These are phyloP conservation scores for Acanthamoeba lenticulata DNA, from an alignment of 208 protist genomes.

Conservation along the genomic window DNA sequence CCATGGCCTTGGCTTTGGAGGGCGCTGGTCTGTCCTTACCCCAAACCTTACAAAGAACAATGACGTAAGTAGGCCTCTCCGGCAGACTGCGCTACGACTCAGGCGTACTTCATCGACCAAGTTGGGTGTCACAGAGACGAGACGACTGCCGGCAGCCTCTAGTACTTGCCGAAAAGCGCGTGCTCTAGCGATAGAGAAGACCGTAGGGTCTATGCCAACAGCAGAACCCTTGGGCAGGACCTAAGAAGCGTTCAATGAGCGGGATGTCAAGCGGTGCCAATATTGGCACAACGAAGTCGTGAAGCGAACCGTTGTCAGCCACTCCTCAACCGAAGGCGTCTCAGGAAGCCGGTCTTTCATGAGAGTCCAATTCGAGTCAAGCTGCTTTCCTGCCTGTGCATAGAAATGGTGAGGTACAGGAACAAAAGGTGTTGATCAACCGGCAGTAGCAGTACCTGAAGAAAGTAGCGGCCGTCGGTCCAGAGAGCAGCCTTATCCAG, in stretches of 20 bases:
- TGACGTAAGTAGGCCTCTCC: not conserved
- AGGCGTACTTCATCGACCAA: constrained; percentile 7
- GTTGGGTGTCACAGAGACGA: constrained; percentile 23
- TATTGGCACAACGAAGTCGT: no score
- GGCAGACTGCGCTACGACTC: constrained; percentile 27
- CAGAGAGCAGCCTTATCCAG: constrained; percentile 89
- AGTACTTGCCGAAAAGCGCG: not conserved
- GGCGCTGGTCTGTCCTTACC: constrained; percentile 35
- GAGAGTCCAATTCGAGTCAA: constrained; percentile 74
- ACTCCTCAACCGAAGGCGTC: constrained; percentile 71
- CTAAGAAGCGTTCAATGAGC: not conserved
- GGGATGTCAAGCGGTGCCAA: no score
- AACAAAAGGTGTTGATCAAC: no score
- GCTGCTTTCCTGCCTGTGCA: constrained; percentile 6
- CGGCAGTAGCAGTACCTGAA: no score
- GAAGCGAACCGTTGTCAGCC: constrained; percentile 43
- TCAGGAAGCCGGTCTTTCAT: constrained; percentile 81
- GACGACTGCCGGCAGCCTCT: not conserved
- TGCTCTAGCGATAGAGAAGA: constrained; percentile 69
- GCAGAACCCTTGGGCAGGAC: constrained; percentile 1
- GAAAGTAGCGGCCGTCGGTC: constrained; percentile 98
- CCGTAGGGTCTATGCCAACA: constrained; percentile 75
- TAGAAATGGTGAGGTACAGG: not conserved
- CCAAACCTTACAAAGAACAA: constrained; percentile 73
- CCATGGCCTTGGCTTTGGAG: constrained; percentile 62